Conservation (phyloP, 495 filamentous ascomycete species). For the Tuber indicum region DNA sequence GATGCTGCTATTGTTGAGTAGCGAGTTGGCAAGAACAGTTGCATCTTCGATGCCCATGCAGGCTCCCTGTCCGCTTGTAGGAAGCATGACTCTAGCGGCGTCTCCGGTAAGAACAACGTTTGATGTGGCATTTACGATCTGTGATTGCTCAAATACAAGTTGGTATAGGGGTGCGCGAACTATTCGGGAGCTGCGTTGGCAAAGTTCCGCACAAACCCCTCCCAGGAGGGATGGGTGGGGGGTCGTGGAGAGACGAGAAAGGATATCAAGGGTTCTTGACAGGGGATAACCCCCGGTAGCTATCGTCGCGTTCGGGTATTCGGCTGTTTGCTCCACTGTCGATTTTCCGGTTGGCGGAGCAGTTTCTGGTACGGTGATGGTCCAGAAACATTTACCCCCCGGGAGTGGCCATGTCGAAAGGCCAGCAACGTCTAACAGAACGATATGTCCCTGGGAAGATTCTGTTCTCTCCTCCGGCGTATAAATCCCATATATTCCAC, state of each 20-base stretch:
- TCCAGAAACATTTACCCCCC: slow-evolving; percentile 32
- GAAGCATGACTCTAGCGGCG: slow-evolving; percentile 24
- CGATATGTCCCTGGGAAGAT: slow-evolving; percentile 21
- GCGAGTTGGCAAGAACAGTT: slow-evolving; percentile 37
- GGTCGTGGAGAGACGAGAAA: slow-evolving; percentile 19
- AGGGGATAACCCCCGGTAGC: slow-evolving; percentile 32
- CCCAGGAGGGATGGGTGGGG: slow-evolving; percentile 23
- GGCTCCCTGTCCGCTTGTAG: slow-evolving; percentile 32
- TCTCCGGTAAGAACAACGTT: slow-evolving; percentile 32
- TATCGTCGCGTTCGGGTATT: slow-evolving; percentile 17
- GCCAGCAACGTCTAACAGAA: slow-evolving; percentile 30
- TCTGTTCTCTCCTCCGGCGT: slow-evolving; percentile 10
- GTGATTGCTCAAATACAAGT: slow-evolving; percentile 18
- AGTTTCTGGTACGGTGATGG: slow-evolving; percentile 15
- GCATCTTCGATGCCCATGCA: slow-evolving; percentile 41
- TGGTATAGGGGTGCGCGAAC: slow-evolving; percentile 27
- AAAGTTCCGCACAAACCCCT: slow-evolving; percentile 31
- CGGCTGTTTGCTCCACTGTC: not conserved
- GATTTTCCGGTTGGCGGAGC: slow-evolving; percentile 8
- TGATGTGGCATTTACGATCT: slow-evolving; percentile 17
- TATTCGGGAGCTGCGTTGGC: slow-evolving; percentile 30
- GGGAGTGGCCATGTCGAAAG: slow-evolving; percentile 37
- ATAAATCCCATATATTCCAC: slow-evolving; percentile 31
- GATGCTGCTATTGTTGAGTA: slow-evolving; percentile 35
- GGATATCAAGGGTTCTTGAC: slow-evolving; percentile 25